Evolutionary conservation across 306 rosid species (phyloP).

Genomic region (Dicorynia guianensis): DNA sequence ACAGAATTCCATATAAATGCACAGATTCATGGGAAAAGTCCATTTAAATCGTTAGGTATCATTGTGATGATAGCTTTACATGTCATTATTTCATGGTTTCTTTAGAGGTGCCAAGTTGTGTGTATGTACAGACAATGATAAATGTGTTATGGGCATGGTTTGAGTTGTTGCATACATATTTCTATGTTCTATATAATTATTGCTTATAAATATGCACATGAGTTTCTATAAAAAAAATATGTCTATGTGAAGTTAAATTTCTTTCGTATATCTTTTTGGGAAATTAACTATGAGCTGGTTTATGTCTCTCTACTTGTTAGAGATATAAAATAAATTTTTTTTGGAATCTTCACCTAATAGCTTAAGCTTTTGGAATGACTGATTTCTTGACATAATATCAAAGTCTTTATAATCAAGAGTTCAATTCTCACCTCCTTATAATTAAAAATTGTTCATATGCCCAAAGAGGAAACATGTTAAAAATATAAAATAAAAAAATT

Average conservation of each 20-base stretch:
- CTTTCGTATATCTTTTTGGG: background rate
- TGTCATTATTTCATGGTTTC: slow-evolving; percentile 1
- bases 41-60: background rate
- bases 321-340: too few species aligned
- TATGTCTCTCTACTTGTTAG: background rate
- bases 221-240: background rate
- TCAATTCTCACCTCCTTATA: too few species aligned
- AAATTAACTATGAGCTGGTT: background rate
- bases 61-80: background rate
- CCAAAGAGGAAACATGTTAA: too few species aligned
- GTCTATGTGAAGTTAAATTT: background rate
- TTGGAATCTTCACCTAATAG: too few species aligned
- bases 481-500: too few species aligned
- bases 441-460: too few species aligned
- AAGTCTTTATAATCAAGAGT: too few species aligned
- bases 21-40: background rate
- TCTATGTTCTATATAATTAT: background rate
- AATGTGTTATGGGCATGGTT: slow-evolving; percentile 24
- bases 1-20: background rate
- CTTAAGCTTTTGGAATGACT: too few species aligned
- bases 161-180: slow-evolving; percentile 18
- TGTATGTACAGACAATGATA: background rate
- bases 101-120: background rate
- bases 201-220: slow-evolving; percentile 6
- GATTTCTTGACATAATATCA: too few species aligned